Base-by-base conservation (phyloP, 768 basidiomycete species). In the Sarcodon aspratus region DNA sequence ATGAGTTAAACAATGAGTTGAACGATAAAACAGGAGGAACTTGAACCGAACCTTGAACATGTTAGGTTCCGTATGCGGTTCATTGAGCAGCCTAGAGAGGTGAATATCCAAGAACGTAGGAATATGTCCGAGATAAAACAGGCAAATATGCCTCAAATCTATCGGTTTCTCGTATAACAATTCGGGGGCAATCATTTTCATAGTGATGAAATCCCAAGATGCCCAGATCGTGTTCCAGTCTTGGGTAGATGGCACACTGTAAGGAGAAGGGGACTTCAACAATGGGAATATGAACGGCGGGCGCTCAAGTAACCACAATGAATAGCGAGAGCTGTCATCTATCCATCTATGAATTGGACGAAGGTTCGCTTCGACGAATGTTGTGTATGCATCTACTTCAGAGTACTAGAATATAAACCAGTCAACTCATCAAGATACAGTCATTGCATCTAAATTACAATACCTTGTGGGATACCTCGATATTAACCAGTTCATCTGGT, bases 121-220 rank as follows among this genome's bases (percentile, higher is more conserved):
- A 43, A 97, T 91, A 61, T 98, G 96, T 0, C 95, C 95, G 10
- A 90, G 60, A 64, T 97, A 97, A 68, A 99, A 99, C n/a, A 98
- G 73, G 59, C 92, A 95, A 49, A 95, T 92, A 63, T 98, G 94
- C 32, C 96, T 76, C 43, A 98, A 69, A 59, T 96, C 83, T 52
- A 98, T 97, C 3, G 95, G 94, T 61, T 89, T 95, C 61, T 87
- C 71, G 61, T 82, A 82, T 21, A 95, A 70, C 85, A 97, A 87
- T 27, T 80, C 76, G 15, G 75, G 68, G 0, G 92, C 84, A 48
- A 97, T 91, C 92, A 97, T 95, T 44, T 73, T 74, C 50, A 78
- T 69, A 10, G 87, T 89, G 44, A 94, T 69, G 43, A 73, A 79
- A 61, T 97, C 92, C 95, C 94, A 99, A 3, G 77, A 75, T 1